Evolutionary conservation across 495 filamentous ascomycete genomes (phyloP).

Genomic region (Talaromyces ruber): DNA sequence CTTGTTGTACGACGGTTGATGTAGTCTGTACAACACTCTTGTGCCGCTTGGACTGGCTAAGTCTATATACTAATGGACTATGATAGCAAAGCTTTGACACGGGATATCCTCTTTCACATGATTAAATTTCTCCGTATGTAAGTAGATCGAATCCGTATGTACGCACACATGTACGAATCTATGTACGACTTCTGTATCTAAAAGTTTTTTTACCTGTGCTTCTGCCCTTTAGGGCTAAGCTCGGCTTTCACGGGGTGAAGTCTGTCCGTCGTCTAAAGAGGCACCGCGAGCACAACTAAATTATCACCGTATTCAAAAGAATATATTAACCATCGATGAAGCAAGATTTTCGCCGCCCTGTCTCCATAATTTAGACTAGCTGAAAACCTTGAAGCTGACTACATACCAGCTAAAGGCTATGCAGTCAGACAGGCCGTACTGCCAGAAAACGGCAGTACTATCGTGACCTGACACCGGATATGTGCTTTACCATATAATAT

Average conservation of each 20-base stretch:
- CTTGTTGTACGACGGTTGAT: not conserved
- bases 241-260: not conserved
- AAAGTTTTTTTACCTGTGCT: not conserved
- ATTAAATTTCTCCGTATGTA: not conserved
- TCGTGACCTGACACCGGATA: not conserved
- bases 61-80: no score
- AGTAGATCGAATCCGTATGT: not conserved
- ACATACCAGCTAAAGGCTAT: not conserved
- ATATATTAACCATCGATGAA: not conserved
- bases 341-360: not conserved
- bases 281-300: not conserved
- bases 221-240: not conserved
- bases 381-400: not conserved
- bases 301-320: not conserved
- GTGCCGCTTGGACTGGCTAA: not conserved
- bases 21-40: not conserved
- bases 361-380: not conserved
- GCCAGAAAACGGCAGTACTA: not conserved
- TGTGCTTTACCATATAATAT: not conserved
- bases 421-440: not conserved
- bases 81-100: not conserved
- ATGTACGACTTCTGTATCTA: not conserved
- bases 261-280: not conserved
- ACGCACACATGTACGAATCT: not conserved
- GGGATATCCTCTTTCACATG: not conserved